These are phyloP conservation scores for Plectranthus barbatus DNA, from an alignment of 257 asterid genomes.

Conservation along the genomic window DNA sequence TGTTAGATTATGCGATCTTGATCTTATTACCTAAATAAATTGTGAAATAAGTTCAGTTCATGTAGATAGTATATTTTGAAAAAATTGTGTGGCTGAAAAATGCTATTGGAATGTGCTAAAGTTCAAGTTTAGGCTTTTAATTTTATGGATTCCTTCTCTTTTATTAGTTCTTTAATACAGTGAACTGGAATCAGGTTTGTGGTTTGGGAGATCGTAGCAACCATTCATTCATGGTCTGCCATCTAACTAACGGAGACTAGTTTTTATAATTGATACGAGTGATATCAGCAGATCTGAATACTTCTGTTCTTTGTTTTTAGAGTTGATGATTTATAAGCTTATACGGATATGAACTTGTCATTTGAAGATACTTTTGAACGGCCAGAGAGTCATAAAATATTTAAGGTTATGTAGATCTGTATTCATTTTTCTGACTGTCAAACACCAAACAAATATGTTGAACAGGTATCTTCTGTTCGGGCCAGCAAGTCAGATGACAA, in stretches of 20 bases:
- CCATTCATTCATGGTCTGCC: slow-evolving; percentile 4
- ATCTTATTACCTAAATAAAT: too few species aligned
- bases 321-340: neutral
- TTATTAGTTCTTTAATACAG: too few species aligned
- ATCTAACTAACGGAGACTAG: neutral
- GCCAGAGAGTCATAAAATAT: slow-evolving; percentile 9
- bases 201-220: too few species aligned
- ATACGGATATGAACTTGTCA: slow-evolving; percentile 5
- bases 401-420: neutral
- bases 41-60: too few species aligned
- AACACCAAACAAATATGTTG: slow-evolving; percentile 16
- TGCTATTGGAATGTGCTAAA: too few species aligned
- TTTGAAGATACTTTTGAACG: too few species aligned
- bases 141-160: neutral
- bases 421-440: slow-evolving; percentile 10
- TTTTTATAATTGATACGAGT: neutral
- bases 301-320: neutral
- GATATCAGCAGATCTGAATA: neutral
- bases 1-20: too few species aligned
- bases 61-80: too few species aligned
- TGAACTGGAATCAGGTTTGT: neutral
- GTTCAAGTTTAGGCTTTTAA: too few species aligned
- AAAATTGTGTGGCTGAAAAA: too few species aligned
- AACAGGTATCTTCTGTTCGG: slow-evolving; percentile 92
- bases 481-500: slow-evolving; percentile 97